Evolutionary conservation across 257 asterid species (phyloP), one percentile per base, ranked within the genome.

Genomic region (Misopates orontium): DNA sequence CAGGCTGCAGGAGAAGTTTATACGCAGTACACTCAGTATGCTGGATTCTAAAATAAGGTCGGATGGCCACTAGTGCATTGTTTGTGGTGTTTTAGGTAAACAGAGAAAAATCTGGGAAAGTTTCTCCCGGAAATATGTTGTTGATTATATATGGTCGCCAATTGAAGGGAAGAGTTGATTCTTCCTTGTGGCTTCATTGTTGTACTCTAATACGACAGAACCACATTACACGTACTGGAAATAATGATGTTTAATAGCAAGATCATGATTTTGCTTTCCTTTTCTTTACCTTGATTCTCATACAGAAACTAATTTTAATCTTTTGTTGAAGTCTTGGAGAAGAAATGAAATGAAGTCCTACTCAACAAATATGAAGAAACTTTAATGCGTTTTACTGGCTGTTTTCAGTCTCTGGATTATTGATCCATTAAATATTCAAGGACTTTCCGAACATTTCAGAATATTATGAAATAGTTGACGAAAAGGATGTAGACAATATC

Each of bases 1-100:
- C 95, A 88, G 77, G 67, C 95, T 50, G 70, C 93, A 0, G 86
- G 75, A 65, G 88, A 84, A 62, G 97, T 85, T 59, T 91, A 91
- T 70, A 39, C 93, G 13, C 91, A 75, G n/a, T 91, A 88, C 67
- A 80, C 96, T n/a, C 96, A 91, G 20, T 70, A 14, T 18, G 96
- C 84, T 19, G 97, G 96, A 13, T 91, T 91, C 79, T 84, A 77
- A 71, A 58, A 60, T 42, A 20, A 61, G 66, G 41, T 23, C 55
- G 22, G 54, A 50, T 51, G 40, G 48, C 41, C 41, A 7, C 14
- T 20, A 6, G 4, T 10, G 48, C n/a, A n/a, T 20, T 4, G 13
- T 52, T 31, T 41, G 39, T n/a, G 25, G 18, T 23, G 51, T 18
- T 22, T 51, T 32, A 67, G 41, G 21, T 18, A 28, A 5, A 39